Evolutionary conservation across 148 eudicot genomes (phyloP), one percentile per base, ranked within the genome.

Genomic region (Gaultheria prostrata): DNA sequence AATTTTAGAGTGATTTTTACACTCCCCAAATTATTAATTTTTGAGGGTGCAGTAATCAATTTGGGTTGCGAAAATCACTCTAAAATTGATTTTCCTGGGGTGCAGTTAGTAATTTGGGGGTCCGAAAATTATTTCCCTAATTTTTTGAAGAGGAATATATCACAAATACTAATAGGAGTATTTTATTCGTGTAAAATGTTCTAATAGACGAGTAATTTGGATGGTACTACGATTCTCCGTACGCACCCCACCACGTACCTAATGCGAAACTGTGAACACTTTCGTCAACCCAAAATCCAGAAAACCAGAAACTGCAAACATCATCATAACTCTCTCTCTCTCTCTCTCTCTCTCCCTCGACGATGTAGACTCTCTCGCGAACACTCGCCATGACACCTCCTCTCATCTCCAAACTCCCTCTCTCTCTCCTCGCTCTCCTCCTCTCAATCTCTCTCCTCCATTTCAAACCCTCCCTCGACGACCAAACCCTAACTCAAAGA

Each of bases 351-450:
- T 49, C 32, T 49, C 24, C 14, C 79, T 50, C 18, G 30, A 30
- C 43, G 46, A 81, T 69, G 76, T 28, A 77, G 76, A 59, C 6
- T 18, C 48, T 81, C 49, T 49, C 15, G 49, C 76, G 45, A 3
- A 26, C 24, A 8, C 71, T 81, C 86, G 83, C 89, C 90, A 92
- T 92, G 93, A 89, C 87, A 87, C 59, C 77, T 78, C 24, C 32
- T 69, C 87, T 69, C 53, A 20, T 50, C 81, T 75, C 85, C 61
- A 82, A 51, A 51, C 65, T 73, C 82, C 35, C 78, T 35, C 71
- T 87, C 83, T 84, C 89, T 73, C 85, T 88, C 82, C 75, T 91
- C 80, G 35, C 85, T 72, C 56, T 83, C 84, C 57, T 89, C 83
- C 4, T 89, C 76, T 84, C 91, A 8, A 73, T 87, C 78, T 81